Evolutionary conservation across 352 stramenopile genomes (phyloP).

Genomic region (Phytophthora citricola): DNA sequence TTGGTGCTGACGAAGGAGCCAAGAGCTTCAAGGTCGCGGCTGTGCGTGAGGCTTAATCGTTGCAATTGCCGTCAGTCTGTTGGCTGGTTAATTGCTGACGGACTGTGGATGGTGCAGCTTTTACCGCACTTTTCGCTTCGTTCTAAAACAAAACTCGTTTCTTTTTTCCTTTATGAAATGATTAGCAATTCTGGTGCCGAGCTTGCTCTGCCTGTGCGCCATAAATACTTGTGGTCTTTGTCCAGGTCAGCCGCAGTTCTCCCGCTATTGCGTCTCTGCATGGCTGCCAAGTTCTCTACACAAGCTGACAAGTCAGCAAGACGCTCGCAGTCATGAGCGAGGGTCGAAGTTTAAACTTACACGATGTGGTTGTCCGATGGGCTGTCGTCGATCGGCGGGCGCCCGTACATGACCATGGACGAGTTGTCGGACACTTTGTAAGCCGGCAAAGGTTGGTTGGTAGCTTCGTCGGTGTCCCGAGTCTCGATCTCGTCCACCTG

Average conservation of each 20-base stretch:
- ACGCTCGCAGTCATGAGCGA: conserved; percentile 7
- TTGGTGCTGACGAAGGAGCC: conserved; percentile 43
- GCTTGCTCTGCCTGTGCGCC: conserved; percentile 30
- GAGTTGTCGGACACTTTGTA: conserved; percentile 48
- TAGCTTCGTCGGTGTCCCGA: conserved; percentile 21
- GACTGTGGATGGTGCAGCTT: too few species aligned
- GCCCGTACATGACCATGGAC: conserved; percentile 78
- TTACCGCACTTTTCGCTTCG: conserved; percentile 1
- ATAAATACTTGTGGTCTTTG: conserved; percentile 55
- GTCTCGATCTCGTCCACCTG: conserved; percentile 49
- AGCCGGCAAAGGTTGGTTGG: conserved; percentile 46
- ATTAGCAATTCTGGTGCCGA: conserved; percentile 32
- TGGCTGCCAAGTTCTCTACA: conserved; percentile 12
- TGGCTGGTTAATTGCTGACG: too few species aligned
- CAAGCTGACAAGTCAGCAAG: conserved; percentile 21
- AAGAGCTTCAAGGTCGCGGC: conserved; percentile 54
- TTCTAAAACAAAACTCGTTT: conserved; percentile 34
- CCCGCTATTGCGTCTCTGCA: conserved; percentile 8
- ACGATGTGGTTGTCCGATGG: conserved; percentile 45
- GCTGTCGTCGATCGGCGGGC: conserved; percentile 29
- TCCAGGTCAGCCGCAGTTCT: conserved; percentile 22
- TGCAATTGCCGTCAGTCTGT: background rate
- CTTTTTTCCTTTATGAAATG: conserved; percentile 28
- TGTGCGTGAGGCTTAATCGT: conserved; percentile 44
- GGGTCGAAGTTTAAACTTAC: conserved; percentile 48